Conservation (phyloP, 1,139 yeast genomes). For the Blastobotrys serpentis region DNA sequence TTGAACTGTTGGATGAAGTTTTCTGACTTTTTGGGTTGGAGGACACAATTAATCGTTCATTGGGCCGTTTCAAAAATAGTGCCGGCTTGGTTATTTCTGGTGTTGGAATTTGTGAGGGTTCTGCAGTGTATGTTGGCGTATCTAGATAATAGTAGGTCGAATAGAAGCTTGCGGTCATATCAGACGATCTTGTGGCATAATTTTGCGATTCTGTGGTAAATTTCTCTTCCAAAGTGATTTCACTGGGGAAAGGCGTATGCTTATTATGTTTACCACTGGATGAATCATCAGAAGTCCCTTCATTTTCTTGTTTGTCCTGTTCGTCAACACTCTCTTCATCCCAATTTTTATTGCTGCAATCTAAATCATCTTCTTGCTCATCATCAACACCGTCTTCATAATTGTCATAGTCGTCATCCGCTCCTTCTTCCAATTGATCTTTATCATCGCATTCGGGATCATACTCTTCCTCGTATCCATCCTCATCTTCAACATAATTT, state of each 20-base stretch:
- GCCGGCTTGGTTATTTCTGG: not conserved
- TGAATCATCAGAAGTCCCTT: too few species aligned
- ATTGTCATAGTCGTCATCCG: conserved; percentile 1
- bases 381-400: conserved; percentile 4
- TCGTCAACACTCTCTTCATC: not conserved
- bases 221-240: too few species aligned
- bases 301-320: too few species aligned
- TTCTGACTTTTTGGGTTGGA: too few species aligned
- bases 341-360: not conserved
- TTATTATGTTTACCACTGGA: too few species aligned
- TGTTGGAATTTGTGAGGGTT: not conserved
- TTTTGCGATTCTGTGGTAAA: too few species aligned
- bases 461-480: conserved; percentile 8
- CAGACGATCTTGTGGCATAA: too few species aligned
- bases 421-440: conserved; percentile 4
- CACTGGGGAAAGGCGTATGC: too few species aligned
- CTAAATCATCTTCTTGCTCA: conserved; percentile 1
- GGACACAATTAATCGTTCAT: not conserved
- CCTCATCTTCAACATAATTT: not conserved
- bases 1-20: not conserved
- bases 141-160: not conserved
- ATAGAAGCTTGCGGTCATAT: not conserved
- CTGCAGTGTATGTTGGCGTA: not conserved
- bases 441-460: conserved; percentile 1
- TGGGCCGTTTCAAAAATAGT: not conserved